phyloP scores from a whole-genome alignment of 345 rosid species.

The Psidium friedrichsthalianum region DNA sequence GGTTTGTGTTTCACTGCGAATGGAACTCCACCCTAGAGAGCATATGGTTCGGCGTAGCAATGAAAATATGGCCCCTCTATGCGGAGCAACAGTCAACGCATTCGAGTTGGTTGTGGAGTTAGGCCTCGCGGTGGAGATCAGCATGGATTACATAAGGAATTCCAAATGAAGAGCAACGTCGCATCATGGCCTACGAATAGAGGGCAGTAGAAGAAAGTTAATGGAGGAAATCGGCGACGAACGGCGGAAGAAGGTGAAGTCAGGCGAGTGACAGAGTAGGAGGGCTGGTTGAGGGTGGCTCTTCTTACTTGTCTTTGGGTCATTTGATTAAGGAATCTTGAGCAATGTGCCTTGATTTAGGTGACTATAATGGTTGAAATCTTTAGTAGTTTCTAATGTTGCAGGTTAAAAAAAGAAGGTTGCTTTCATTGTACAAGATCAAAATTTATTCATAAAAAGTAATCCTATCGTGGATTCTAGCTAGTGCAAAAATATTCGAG shows the following conservation, averaged over 20 bases:
- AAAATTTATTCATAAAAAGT: too few species aligned
- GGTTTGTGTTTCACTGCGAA: slow-evolving; percentile 47
- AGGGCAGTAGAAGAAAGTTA: slow-evolving; percentile 20
- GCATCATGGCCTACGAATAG: slow-evolving; percentile 15
- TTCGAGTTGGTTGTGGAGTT: slow-evolving; percentile 29
- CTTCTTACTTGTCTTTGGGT: slow-evolving; percentile 15
- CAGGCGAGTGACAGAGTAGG: slow-evolving; percentile 14
- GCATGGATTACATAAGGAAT: not conserved
- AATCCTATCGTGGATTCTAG: not conserved
- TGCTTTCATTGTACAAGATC: too few species aligned
- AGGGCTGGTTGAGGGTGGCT: slow-evolving; percentile 33
- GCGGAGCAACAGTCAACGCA: slow-evolving; percentile 39
- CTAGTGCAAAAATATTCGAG: slow-evolving; percentile 4
- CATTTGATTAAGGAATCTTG: slow-evolving; percentile 16
- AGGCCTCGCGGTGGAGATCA: slow-evolving; percentile 18
- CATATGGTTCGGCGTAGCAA: slow-evolving; percentile 36
- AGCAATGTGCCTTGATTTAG: not conserved
- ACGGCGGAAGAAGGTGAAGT: slow-evolving; percentile 19
- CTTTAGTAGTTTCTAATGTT: not conserved
- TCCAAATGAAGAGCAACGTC: not conserved
- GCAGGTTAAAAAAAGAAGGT: not conserved
- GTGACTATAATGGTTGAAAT: not conserved
- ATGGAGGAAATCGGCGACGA: slow-evolving; percentile 17
- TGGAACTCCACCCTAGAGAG: slow-evolving; percentile 50
- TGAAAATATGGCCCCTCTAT: slow-evolving; percentile 40